Conservation (phyloP, 371 early-diverging fungal genomes). For the Amoeboaphelidium protococcarum region DNA sequence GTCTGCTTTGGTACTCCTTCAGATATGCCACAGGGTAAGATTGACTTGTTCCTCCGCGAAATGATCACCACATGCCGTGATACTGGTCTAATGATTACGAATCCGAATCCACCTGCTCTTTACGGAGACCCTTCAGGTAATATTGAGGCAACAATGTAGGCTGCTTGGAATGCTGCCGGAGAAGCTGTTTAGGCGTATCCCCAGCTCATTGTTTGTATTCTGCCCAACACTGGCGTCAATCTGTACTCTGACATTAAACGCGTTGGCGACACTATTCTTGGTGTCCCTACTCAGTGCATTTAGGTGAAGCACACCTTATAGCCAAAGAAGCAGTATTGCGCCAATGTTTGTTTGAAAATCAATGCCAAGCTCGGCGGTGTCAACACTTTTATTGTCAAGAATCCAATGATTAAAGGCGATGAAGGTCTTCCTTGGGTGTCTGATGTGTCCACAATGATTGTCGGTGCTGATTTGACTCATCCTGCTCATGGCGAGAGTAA, state of each 20-base stretch:
- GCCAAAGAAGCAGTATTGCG: slow-evolving; percentile 37
- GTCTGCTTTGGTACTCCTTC: slow-evolving; percentile 21
- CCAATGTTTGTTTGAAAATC: slow-evolving; percentile 59
- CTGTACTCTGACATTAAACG: slow-evolving; percentile 87
- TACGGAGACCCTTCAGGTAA: slow-evolving; percentile 29
- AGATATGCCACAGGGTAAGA: slow-evolving; percentile 16
- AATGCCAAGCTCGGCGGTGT: slow-evolving; percentile 65
- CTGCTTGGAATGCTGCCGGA: slow-evolving; percentile 44
- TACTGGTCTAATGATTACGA: slow-evolving; percentile 22
- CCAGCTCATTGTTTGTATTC: slow-evolving; percentile 48
- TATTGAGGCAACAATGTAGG: slow-evolving; percentile 32
- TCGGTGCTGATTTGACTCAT: slow-evolving; percentile 84
- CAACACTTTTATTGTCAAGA: not conserved
- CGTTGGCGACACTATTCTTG: slow-evolving; percentile 64
- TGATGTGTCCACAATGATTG: slow-evolving; percentile 51
- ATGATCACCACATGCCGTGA: slow-evolving; percentile 22
- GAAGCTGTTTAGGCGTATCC: slow-evolving; percentile 24
- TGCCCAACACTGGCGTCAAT: slow-evolving; percentile 55
- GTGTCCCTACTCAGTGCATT: slow-evolving; percentile 77
- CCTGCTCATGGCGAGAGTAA: slow-evolving; percentile 5
- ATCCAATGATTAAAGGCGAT: not conserved
- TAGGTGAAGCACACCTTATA: slow-evolving; percentile 37
- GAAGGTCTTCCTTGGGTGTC: slow-evolving; percentile 27
- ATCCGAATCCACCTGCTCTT: slow-evolving; percentile 31
- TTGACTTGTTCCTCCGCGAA: slow-evolving; percentile 20